These are phyloP conservation scores for Didymella pomorum DNA, from an alignment of 2,329 filamentous ascomycete species.

Conservation along the genomic window DNA sequence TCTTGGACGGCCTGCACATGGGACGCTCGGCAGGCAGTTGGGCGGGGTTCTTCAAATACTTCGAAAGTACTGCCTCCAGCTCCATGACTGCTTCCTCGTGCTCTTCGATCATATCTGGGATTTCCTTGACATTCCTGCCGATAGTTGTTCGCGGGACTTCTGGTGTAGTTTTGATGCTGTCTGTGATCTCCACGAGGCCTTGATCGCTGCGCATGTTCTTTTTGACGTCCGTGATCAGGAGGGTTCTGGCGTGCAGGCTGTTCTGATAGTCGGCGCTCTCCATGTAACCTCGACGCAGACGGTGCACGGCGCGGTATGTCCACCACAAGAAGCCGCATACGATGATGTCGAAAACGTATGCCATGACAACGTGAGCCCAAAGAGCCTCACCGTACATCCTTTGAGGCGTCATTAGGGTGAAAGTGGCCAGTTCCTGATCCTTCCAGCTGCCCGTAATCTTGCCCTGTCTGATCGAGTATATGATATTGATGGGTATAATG, in stretches of 20 bases:
- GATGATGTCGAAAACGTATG: slow-evolving; percentile 75
- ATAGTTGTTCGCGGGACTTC: slow-evolving; percentile 82
- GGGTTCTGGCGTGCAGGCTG: slow-evolving; percentile 76
- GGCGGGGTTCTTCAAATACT: slow-evolving; percentile 87
- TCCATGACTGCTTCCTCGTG: slow-evolving; percentile 82
- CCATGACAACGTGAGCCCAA: slow-evolving; percentile 67
- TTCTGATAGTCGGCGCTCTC: slow-evolving; percentile 86
- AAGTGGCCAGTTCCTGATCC: slow-evolving; percentile 22
- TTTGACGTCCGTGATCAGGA: slow-evolving; percentile 83
- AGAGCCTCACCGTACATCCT: slow-evolving; percentile 59
- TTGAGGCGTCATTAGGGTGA: slow-evolving; percentile 52
- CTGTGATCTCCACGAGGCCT: slow-evolving; percentile 83
- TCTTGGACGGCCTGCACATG: slow-evolving; percentile 79
- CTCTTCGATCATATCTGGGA: slow-evolving; percentile 84
- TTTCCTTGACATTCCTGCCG: slow-evolving; percentile 88
- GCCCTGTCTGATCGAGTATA: slow-evolving; percentile 25
- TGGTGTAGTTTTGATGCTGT: slow-evolving; percentile 78
- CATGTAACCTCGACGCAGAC: slow-evolving; percentile 79
- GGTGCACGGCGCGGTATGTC: slow-evolving; percentile 80
- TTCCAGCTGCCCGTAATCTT: slow-evolving; percentile 21
- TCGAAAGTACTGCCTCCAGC: slow-evolving; percentile 83
- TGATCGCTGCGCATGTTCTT: slow-evolving; percentile 81
- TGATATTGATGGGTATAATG: slow-evolving; percentile 82
- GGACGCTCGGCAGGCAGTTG: slow-evolving; percentile 80
- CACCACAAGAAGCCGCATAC: slow-evolving; percentile 85